Percentiles rank a stretch among this genome's conserved stretches.
phyloP scores from a whole-genome alignment of 2,329 filamentous ascomycete species.

The Aureobasidium namibiae region DNA sequence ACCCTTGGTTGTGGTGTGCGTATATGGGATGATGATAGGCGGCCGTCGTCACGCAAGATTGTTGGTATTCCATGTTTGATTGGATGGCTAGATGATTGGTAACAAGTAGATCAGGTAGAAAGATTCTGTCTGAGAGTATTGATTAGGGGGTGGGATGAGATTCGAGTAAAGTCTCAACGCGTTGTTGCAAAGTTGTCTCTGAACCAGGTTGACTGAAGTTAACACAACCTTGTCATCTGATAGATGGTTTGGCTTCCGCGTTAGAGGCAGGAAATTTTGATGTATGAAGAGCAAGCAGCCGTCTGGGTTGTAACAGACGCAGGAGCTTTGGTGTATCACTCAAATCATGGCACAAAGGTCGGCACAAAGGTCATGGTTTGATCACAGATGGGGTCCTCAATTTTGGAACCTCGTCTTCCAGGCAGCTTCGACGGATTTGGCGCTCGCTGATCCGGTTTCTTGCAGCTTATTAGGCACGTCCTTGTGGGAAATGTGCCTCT shows the following conservation, averaged over 20 bases:
- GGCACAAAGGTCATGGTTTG: constrained; percentile 5
- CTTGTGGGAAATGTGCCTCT: neutral
- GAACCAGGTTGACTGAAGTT: neutral
- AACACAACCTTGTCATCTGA: neutral
- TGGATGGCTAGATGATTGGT: neutral
- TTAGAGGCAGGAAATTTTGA: neutral
- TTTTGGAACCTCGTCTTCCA: too few species aligned
- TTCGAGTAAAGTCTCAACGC: neutral
- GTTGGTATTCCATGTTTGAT: neutral
- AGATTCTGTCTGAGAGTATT: neutral
- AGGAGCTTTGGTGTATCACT: constrained; percentile 9
- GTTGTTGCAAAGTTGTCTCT: neutral
- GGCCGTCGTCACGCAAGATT: neutral
- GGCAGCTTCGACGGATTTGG: constrained; percentile 1
- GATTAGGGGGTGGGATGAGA: neutral
- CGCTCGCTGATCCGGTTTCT: neutral
- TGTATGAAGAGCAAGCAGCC: neutral
- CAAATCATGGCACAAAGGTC: neutral
- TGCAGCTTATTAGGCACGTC: neutral
- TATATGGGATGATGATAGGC: neutral
- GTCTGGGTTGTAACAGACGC: neutral
- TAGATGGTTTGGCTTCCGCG: constrained; percentile 1
- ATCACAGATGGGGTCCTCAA: neutral
- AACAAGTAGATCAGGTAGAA: neutral
- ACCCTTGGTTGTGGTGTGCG: neutral